Evolutionary conservation across 1,139 yeast species (phyloP).

Genomic region (Scheffersomyces segobiensis): DNA sequence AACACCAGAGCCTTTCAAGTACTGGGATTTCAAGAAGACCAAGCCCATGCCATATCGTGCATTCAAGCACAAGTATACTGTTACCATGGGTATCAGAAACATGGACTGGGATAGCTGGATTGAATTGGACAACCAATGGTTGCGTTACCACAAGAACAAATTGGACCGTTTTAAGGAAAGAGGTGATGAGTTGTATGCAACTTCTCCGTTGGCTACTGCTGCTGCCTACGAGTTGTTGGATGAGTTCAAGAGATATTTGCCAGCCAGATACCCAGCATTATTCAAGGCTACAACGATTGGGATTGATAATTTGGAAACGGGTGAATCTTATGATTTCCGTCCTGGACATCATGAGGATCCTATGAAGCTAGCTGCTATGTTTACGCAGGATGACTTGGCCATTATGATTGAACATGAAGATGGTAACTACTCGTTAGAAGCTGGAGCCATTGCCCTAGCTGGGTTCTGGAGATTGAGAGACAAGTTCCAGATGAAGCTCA

Average conservation of each 20-base stretch:
- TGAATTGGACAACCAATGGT: constrained; percentile 67
- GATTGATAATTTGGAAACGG: constrained; percentile 52
- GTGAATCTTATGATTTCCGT: constrained; percentile 45
- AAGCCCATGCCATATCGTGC: constrained; percentile 63
- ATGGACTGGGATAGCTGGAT: constrained; percentile 65
- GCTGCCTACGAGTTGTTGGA: constrained; percentile 59
- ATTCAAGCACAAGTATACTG: constrained; percentile 55
- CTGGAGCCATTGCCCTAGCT: constrained; percentile 63
- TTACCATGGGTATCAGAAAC: constrained; percentile 65
- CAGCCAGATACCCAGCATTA: constrained; percentile 58
- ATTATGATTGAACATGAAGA: constrained; percentile 59
- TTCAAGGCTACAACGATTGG: constrained; percentile 49
- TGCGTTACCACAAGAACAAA: constrained; percentile 53
- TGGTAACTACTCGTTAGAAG: constrained; percentile 56
- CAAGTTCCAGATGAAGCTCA: constrained; percentile 53
- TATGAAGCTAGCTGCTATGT: constrained; percentile 54
- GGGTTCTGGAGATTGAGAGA: constrained; percentile 67
- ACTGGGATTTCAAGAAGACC: constrained; percentile 54
- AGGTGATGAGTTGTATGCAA: constrained; percentile 51
- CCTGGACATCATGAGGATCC: constrained; percentile 49
- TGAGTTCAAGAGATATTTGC: constrained; percentile 54
- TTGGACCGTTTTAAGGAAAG: constrained; percentile 45
- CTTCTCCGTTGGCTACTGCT: constrained; percentile 50
- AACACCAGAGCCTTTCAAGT: constrained; percentile 41
- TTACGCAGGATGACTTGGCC: constrained; percentile 70